Percentiles rank a stretch among this genome's conserved stretches.
Conservation (phyloP, 495 filamentous ascomycete genomes). For the Massariosphaeria phaeospora region DNA sequence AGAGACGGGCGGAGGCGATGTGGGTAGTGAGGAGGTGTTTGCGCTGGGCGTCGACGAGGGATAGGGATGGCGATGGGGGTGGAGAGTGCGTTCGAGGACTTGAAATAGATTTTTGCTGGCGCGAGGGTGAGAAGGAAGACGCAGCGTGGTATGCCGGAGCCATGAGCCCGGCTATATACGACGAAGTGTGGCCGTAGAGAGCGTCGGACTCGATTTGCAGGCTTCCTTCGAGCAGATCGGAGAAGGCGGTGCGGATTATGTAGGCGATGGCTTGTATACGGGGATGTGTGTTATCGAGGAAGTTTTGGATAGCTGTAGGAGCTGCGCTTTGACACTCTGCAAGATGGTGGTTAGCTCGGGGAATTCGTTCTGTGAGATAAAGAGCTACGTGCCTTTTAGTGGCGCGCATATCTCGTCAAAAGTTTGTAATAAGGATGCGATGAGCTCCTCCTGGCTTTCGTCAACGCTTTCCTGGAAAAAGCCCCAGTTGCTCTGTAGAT, state of each 20-base stretch:
- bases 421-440: too few species aligned
- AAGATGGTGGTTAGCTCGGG: background rate
- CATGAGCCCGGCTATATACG: slow-evolving; percentile 20
- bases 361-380: too few species aligned
- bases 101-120: too few species aligned
- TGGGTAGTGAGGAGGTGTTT: slow-evolving; percentile 16
- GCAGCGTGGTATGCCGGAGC: slow-evolving; percentile 16
- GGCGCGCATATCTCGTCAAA: too few species aligned
- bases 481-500: slow-evolving; percentile 15
- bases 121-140: too few species aligned
- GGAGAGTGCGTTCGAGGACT: background rate
- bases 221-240: slow-evolving; percentile 18
- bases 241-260: slow-evolving; percentile 13
- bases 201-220: slow-evolving; percentile 13
- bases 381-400: too few species aligned
- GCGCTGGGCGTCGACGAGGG: background rate
- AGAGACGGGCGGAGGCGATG: slow-evolving; percentile 12
- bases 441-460: slow-evolving; percentile 5
- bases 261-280: slow-evolving; percentile 3
- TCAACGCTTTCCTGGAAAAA: slow-evolving; percentile 13
- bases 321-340: background rate
- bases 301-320: slow-evolving; percentile 6
- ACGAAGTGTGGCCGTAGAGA: slow-evolving; percentile 16
- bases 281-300: slow-evolving; percentile 1
- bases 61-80: background rate